Percentiles rank a stretch among this genome's conserved stretches.
Evolutionary conservation across 768 basidiomycete genomes (phyloP).

Genomic region (Mycena crocata): DNA sequence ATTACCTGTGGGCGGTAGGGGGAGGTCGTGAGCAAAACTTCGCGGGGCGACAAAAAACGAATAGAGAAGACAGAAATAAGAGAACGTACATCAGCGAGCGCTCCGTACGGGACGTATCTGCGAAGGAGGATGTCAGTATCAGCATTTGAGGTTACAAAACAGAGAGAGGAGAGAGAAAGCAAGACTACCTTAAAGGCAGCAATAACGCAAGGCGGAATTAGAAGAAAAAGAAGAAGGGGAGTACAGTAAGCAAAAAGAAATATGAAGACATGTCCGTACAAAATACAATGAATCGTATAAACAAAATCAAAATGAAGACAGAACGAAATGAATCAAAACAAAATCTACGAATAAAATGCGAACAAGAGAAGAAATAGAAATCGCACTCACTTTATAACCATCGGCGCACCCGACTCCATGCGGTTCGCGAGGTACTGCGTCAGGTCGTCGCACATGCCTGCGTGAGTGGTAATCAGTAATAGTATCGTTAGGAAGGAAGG

Average conservation of each 20-base stretch:
- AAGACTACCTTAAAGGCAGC: no score
- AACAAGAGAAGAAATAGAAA: conserved; percentile 16
- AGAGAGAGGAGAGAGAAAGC: no score
- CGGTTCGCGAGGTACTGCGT: conserved; percentile 74
- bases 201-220: no score
- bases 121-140: neutral
- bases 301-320: no score
- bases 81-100: conserved; percentile 66
- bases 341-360: no score
- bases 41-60: neutral
- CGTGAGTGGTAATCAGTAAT: no score
- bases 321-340: no score
- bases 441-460: conserved; percentile 89
- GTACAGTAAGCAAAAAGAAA: no score
- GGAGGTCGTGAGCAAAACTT: neutral
- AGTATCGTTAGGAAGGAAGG: no score
- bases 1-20: conserved; percentile 66
- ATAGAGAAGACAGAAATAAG: neutral
- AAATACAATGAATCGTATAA: no score
- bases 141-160: no score
- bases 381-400: conserved; percentile 83
- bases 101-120: conserved; percentile 82
- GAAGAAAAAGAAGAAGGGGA: neutral
- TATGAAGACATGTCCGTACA: no score
- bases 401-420: conserved; percentile 66